Conservation (phyloP, 768 basidiomycete species). For the Lentinula aciculospora region DNA sequence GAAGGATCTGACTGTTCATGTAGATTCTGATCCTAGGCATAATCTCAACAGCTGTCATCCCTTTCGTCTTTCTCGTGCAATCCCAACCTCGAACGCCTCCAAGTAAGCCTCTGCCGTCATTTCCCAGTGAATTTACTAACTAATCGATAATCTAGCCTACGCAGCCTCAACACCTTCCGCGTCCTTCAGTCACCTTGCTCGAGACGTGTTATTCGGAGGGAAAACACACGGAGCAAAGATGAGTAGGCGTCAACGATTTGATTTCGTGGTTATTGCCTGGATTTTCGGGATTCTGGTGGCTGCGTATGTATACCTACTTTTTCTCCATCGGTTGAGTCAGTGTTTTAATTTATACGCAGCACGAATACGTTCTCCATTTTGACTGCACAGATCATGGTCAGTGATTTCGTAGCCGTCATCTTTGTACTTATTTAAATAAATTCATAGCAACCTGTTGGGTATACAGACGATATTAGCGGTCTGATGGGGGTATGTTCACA, state of each 20-base stretch:
- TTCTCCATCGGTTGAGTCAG: not conserved
- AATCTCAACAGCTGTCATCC: slow-evolving; percentile 56
- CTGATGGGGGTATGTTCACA: slow-evolving; percentile 50
- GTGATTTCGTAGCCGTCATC: not conserved
- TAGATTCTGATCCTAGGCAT: slow-evolving; percentile 71
- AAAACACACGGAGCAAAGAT: slow-evolving; percentile 45
- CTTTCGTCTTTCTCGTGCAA: slow-evolving; percentile 53
- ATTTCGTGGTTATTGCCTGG: slow-evolving; percentile 55
- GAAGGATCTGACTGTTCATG: not conserved
- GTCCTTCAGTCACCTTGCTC: slow-evolving; percentile 44
- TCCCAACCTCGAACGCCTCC: slow-evolving; percentile 71
- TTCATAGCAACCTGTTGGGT: slow-evolving; percentile 63
- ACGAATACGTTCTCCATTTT: slow-evolving; percentile 61
- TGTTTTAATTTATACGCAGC: slow-evolving; percentile 22
- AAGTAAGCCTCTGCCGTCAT: slow-evolving; percentile 37
- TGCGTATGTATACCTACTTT: slow-evolving; percentile 36
- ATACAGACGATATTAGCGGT: slow-evolving; percentile 59
- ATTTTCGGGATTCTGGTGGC: slow-evolving; percentile 65
- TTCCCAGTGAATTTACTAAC: not conserved
- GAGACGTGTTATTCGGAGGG: slow-evolving; percentile 41
- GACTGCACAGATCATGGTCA: slow-evolving; percentile 62
- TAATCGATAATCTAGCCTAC: slow-evolving; percentile 43
- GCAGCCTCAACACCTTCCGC: slow-evolving; percentile 58
- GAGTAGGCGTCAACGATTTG: slow-evolving; percentile 59
- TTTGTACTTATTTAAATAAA: not conserved